phyloP scores from a whole-genome alignment of 2,329 filamentous ascomycete genomes.

The Fusarium secorum region DNA sequence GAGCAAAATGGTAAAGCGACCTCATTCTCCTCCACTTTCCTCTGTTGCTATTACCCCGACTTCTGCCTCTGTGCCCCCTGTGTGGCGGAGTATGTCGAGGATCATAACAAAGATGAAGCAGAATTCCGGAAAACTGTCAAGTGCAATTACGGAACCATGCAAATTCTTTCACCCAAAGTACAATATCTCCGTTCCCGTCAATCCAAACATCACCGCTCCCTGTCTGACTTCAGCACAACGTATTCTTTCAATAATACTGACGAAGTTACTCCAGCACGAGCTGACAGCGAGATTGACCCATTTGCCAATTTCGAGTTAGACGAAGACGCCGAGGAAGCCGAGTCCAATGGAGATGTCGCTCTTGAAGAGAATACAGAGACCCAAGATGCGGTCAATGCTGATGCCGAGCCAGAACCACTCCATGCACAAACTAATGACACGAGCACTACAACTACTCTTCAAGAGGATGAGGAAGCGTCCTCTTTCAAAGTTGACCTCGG shows the following conservation, averaged over 20 bases:
- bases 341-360: slow-evolving; percentile 27
- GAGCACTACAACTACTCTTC: slow-evolving; percentile 46
- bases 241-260: slow-evolving; percentile 41
- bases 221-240: slow-evolving; percentile 26
- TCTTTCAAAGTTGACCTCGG: slow-evolving; percentile 37
- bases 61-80: slow-evolving; percentile 34
- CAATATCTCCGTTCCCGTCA: not conserved
- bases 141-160: not conserved
- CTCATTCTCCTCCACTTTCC: slow-evolving; percentile 7
- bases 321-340: slow-evolving; percentile 22
- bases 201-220: slow-evolving; percentile 11
- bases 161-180: not conserved
- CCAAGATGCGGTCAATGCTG: slow-evolving; percentile 24
- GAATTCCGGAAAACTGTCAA: slow-evolving; percentile 19
- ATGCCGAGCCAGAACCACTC: slow-evolving; percentile 12
- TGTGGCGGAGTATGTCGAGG: slow-evolving; percentile 21
- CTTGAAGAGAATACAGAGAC: slow-evolving; percentile 24
- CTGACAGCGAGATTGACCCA: slow-evolving; percentile 38
- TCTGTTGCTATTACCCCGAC: slow-evolving; percentile 27
- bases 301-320: slow-evolving; percentile 40
- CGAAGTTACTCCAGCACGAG: slow-evolving; percentile 33
- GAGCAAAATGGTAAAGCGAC: slow-evolving; percentile 40
- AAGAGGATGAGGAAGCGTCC: slow-evolving; percentile 44
- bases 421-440: slow-evolving; percentile 34
- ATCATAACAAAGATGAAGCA: slow-evolving; percentile 28